phyloP scores from a whole-genome alignment of 345 rosid genomes.

The Nasturtium officinale region DNA sequence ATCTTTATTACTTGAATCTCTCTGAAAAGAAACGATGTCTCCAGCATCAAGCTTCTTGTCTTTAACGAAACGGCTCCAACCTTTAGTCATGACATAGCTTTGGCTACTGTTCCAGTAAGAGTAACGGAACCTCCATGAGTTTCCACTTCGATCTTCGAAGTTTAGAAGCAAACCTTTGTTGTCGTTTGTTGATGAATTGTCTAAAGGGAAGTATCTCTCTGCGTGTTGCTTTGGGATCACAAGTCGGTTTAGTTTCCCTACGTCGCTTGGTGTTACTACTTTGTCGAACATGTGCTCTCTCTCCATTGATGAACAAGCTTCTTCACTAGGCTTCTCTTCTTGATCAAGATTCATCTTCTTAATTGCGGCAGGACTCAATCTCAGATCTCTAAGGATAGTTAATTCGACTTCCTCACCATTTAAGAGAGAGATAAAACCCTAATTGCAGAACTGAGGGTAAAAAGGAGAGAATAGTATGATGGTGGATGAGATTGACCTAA shows the following conservation, averaged over 20 bases:
- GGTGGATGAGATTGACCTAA: constrained; percentile 51
- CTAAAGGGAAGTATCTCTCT: constrained; percentile 73
- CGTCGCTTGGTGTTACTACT: constrained; percentile 88
- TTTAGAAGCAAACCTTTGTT: constrained; percentile 80
- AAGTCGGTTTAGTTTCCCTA: constrained; percentile 76
- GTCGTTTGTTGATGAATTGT: constrained; percentile 42
- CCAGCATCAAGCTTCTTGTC: constrained; percentile 96
- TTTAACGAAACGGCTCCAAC: constrained; percentile 98
- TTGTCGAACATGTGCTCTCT: constrained; percentile 79
- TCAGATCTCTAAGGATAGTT: constrained; percentile 16
- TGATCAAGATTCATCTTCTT: constrained; percentile 53
- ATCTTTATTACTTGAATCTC: constrained; percentile 66
- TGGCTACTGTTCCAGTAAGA: constrained; percentile 97
- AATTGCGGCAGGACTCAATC: not conserved
- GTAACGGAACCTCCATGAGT: constrained; percentile 84
- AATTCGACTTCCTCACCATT: not conserved
- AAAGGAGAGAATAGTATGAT: constrained; percentile 34
- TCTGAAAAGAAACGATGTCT: constrained; percentile 78
- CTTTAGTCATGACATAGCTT: constrained; percentile 97
- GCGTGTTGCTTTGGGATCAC: constrained; percentile 90
- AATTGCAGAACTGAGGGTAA: constrained; percentile 19
- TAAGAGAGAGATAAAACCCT: constrained; percentile 37
- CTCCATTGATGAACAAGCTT: constrained; percentile 35
- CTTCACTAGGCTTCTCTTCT: constrained; percentile 37
- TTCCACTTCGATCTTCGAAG: constrained; percentile 80